Percentiles rank a stretch among this genome's conserved stretches.
Conservation (phyloP, 495 filamentous ascomycete species). For the Lophium mytilinum region DNA sequence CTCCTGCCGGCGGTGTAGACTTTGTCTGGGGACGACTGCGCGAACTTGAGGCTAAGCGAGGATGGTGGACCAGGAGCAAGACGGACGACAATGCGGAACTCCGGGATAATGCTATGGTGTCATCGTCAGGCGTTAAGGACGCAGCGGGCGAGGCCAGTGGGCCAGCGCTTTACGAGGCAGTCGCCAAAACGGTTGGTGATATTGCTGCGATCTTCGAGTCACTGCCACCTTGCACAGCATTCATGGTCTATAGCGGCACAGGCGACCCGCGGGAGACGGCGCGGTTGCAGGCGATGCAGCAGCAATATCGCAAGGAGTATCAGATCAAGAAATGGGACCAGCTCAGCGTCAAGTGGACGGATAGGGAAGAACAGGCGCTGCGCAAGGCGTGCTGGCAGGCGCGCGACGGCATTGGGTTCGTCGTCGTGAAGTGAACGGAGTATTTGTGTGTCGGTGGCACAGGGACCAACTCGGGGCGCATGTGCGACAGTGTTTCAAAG, state of each 20-base stretch:
- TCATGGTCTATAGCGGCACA: slow-evolving; percentile 82
- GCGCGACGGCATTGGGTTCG: slow-evolving; percentile 70
- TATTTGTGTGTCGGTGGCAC: slow-evolving; percentile 9
- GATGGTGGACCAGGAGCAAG: slow-evolving; percentile 61
- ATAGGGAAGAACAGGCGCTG: slow-evolving; percentile 72
- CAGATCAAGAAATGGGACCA: slow-evolving; percentile 77
- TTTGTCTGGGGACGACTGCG: slow-evolving; percentile 85
- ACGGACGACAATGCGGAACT: slow-evolving; percentile 31
- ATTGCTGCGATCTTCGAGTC: slow-evolving; percentile 64
- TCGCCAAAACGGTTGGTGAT: slow-evolving; percentile 44
- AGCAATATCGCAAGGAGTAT: slow-evolving; percentile 68
- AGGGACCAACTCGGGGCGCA: background rate
- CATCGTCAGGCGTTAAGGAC: slow-evolving; percentile 10
- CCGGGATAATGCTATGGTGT: slow-evolving; percentile 7
- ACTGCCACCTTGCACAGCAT: slow-evolving; percentile 73
- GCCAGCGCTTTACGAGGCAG: slow-evolving; percentile 36
- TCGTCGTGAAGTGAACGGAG: slow-evolving; percentile 58
- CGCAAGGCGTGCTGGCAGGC: slow-evolving; percentile 61
- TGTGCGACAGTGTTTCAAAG: background rate
- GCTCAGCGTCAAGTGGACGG: slow-evolving; percentile 82
- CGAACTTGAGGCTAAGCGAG: slow-evolving; percentile 70
- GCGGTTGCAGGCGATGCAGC: slow-evolving; percentile 64
- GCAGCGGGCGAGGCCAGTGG: slow-evolving; percentile 5
- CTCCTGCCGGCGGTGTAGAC: slow-evolving; percentile 66
- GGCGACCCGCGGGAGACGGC: slow-evolving; percentile 77